phyloP scores from a whole-genome alignment of 208 protist species.

The Trypanosoma lewisi region DNA sequence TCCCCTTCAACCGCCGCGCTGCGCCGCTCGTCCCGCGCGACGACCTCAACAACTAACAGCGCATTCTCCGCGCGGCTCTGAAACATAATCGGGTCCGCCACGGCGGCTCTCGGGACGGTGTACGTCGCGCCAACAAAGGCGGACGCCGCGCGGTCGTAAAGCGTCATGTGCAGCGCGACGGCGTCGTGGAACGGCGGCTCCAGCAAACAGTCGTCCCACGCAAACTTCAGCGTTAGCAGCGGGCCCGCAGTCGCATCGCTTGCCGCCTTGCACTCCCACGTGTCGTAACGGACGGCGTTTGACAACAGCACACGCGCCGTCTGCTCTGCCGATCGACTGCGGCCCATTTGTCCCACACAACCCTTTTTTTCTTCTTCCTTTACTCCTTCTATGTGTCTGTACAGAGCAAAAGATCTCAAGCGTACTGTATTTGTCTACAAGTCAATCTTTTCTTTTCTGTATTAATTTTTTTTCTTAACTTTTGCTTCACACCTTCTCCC shows the following conservation, averaged over 20 bases:
- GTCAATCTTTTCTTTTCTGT: too few species aligned
- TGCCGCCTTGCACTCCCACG: conserved; percentile 65
- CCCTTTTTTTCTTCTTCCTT: background rate
- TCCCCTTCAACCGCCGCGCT: conserved; percentile 35
- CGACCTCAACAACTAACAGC: conserved; percentile 67
- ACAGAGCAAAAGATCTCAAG: too few species aligned
- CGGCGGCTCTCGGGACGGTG: conserved; percentile 26
- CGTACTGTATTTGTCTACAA: too few species aligned
- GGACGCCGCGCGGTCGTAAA: conserved; percentile 55
- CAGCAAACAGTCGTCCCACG: conserved; percentile 25
- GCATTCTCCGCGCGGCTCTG: conserved; percentile 40
- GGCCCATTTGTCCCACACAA: conserved; percentile 21
- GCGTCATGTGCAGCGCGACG: conserved; percentile 60
- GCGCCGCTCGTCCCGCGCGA: conserved; percentile 28
- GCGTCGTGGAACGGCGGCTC: conserved; percentile 21
- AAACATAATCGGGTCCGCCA: conserved; percentile 54
- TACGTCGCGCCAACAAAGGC: conserved; percentile 78
- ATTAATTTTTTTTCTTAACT: too few species aligned
- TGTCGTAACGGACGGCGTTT: conserved; percentile 85
- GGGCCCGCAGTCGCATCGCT: conserved; percentile 33
- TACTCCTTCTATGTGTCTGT: background rate
- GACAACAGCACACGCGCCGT: conserved; percentile 78
- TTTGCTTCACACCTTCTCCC: too few species aligned
- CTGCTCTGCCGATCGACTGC: conserved; percentile 77
- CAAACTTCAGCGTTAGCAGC: conserved; percentile 39